phyloP scores from a whole-genome alignment of 768 basidiomycete species.

The Russula foetens region DNA sequence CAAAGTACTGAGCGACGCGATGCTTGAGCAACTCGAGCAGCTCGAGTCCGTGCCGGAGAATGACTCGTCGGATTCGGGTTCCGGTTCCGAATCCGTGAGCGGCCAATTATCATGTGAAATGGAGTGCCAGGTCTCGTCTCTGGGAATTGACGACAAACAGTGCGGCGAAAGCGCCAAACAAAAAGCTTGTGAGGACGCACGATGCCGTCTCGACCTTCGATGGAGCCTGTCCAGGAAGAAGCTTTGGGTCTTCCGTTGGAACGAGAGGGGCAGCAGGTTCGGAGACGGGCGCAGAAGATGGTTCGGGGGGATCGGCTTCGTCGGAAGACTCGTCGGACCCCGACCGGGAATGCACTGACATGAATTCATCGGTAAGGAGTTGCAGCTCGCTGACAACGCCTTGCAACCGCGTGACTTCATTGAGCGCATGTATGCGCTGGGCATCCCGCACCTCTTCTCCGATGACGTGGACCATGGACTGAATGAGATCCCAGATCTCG shows the following conservation, averaged over 20 bases:
- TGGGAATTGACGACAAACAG: conserved; percentile 26
- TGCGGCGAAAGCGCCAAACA: conserved; percentile 50
- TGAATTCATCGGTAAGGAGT: conserved; percentile 36
- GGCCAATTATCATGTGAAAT: conserved; percentile 15
- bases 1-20: conserved; percentile 18
- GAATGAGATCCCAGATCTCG: conserved; percentile 53
- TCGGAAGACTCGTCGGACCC: conserved; percentile 18
- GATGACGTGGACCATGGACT: conserved; percentile 49
- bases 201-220: conserved; percentile 32
- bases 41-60: conserved; percentile 10
- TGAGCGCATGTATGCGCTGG: conserved; percentile 32
- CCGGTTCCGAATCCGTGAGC: neutral
- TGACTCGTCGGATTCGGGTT: conserved; percentile 8
- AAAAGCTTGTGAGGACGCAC: conserved; percentile 48
- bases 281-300: conserved; percentile 6
- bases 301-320: neutral
- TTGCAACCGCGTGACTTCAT: conserved; percentile 42
- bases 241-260: conserved; percentile 16
- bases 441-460: conserved; percentile 58
- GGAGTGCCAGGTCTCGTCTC: conserved; percentile 18
- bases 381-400: conserved; percentile 44
- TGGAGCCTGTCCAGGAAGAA: conserved; percentile 11
- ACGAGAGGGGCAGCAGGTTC: conserved; percentile 16
- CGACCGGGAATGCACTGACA: conserved; percentile 21
- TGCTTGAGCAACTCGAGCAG: conserved; percentile 20